Evolutionary conservation across 2,329 filamentous ascomycete genomes (phyloP).

Genomic region (Clonostachys sp.): DNA sequence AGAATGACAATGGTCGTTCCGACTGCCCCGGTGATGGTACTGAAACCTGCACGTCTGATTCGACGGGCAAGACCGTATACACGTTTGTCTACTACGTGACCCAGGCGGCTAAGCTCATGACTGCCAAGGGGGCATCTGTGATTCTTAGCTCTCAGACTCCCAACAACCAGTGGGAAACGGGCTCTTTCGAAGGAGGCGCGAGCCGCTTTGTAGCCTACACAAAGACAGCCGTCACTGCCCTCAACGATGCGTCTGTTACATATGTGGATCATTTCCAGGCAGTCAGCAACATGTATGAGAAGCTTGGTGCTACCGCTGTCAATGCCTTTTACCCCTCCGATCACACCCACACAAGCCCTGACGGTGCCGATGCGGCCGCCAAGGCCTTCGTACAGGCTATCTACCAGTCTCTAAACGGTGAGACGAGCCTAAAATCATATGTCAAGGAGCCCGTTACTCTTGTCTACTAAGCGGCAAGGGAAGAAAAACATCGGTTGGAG

Average conservation of each 20-base stretch:
- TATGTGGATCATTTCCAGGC: slow-evolving; percentile 60
- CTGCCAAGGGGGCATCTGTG: slow-evolving; percentile 54
- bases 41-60: slow-evolving; percentile 38
- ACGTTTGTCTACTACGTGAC: slow-evolving; percentile 58
- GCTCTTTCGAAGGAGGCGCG: slow-evolving; percentile 39
- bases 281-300: slow-evolving; percentile 45
- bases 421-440: slow-evolving; percentile 13
- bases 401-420: slow-evolving; percentile 18
- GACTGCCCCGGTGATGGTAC: slow-evolving; percentile 51
- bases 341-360: slow-evolving; percentile 57
- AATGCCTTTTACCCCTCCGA: slow-evolving; percentile 52
- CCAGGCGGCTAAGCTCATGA: slow-evolving; percentile 48
- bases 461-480: slow-evolving; percentile 4
- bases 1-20: slow-evolving; percentile 55
- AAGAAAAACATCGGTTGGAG: too few species aligned
- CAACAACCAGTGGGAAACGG: slow-evolving; percentile 56
- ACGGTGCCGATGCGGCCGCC: slow-evolving; percentile 49
- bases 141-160: slow-evolving; percentile 53
- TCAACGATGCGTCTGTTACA: slow-evolving; percentile 34
- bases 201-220: slow-evolving; percentile 54
- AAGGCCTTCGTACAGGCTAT: slow-evolving; percentile 44
- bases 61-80: slow-evolving; percentile 42
- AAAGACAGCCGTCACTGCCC: slow-evolving; percentile 25
- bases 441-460: slow-evolving; percentile 12
- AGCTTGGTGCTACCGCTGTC: slow-evolving; percentile 41